A percentile compares a stretch with the other conserved stretches of the same genome.
Evolutionary conservation across 345 rosid species (phyloP).

Genomic region (Lepidium sativum): DNA sequence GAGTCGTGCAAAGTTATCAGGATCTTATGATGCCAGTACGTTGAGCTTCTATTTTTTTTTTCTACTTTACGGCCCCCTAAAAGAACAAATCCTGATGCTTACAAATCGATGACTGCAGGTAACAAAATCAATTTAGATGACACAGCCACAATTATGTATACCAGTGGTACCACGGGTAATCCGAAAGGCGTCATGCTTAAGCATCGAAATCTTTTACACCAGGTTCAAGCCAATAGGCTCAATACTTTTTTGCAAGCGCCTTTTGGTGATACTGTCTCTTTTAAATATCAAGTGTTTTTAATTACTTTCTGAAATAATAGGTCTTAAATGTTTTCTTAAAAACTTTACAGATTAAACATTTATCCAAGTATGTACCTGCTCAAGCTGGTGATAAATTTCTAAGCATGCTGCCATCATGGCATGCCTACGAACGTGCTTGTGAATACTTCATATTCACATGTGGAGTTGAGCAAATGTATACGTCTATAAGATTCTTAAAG

Average conservation of each 20-base stretch:
- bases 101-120: conserved; percentile 38
- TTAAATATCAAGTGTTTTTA: not conserved
- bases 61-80: not conserved
- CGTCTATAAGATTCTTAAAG: conserved; percentile 68
- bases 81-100: not conserved
- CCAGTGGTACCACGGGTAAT: conserved; percentile 97
- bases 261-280: not conserved
- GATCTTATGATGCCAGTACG: conserved; percentile 50
- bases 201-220: conserved; percentile 81
- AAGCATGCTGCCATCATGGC: conserved; percentile 97
- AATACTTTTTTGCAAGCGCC: conserved; percentile 9
- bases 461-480: conserved; percentile 84
- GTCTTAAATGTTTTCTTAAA: not conserved
- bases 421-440: conserved; percentile 85
- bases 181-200: conserved; percentile 98
- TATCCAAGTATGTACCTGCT: conserved; percentile 74
- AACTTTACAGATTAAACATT: conserved; percentile 45
- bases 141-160: conserved; percentile 77
- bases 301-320: not conserved
- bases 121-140: conserved; percentile 55
- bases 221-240: conserved; percentile 40
- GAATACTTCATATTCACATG: conserved; percentile 75
- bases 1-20: conserved; percentile 34
- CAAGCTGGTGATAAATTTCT: conserved; percentile 73
- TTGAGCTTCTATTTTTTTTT: not conserved